Percentiles rank a stretch among this genome's conserved stretches.
Evolutionary conservation across 2,329 filamentous ascomycete genomes (phyloP).

Genomic region (Triangularia verruculosa): DNA sequence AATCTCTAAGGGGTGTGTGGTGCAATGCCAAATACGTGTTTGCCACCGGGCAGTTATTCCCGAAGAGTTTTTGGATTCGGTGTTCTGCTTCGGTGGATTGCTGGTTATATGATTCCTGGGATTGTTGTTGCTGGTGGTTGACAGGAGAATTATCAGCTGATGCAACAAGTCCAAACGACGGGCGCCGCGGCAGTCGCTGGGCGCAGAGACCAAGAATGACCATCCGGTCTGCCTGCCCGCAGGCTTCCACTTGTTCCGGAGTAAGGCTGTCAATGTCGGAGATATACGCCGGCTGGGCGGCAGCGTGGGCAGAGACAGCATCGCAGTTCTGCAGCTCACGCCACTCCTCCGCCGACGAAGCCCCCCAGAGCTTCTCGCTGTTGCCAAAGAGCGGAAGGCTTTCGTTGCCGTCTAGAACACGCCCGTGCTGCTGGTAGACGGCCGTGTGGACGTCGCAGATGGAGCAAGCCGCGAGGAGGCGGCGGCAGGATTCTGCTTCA

Average conservation of each 20-base stretch:
- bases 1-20: constrained; percentile 55
- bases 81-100: constrained; percentile 26
- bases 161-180: constrained; percentile 16
- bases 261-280: constrained; percentile 37
- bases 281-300: constrained; percentile 30
- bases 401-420: constrained; percentile 39
- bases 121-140: constrained; percentile 10
- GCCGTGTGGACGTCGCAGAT: constrained; percentile 55
- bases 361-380: constrained; percentile 49
- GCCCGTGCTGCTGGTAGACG: constrained; percentile 51
- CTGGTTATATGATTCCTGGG: constrained; percentile 18
- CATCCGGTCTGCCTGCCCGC: constrained; percentile 39
- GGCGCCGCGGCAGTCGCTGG: constrained; percentile 38
- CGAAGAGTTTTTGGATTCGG: constrained; percentile 43
- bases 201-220: constrained; percentile 41
- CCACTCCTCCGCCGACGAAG: constrained; percentile 47
- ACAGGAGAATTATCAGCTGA: constrained; percentile 23
- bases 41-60: constrained; percentile 42
- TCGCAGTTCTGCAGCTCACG: constrained; percentile 29
- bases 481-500: constrained; percentile 48
- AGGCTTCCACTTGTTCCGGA: constrained; percentile 35
- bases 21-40: constrained; percentile 57
- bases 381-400: constrained; percentile 46
- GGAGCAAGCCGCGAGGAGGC: constrained; percentile 56
- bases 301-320: constrained; percentile 28